These are phyloP conservation scores for Arthrinium phaeospermum DNA, from an alignment of 2,329 filamentous ascomycete species.

Conservation along the genomic window DNA sequence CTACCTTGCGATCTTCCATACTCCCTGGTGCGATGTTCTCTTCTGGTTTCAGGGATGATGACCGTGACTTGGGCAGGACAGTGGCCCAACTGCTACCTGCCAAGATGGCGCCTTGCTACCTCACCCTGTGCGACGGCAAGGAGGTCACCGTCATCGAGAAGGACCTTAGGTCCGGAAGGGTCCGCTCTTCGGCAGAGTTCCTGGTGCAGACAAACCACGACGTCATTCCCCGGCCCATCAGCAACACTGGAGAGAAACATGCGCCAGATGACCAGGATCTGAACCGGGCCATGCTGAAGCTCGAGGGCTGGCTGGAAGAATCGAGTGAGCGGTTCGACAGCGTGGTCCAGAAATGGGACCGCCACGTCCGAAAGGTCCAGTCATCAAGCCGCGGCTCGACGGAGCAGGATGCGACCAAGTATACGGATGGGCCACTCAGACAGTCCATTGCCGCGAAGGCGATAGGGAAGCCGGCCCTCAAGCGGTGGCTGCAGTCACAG, in stretches of 20 bases:
- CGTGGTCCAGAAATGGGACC: constrained; percentile 46
- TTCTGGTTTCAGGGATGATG: neutral
- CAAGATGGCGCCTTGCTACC: constrained; percentile 56
- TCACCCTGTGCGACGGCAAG: constrained; percentile 58
- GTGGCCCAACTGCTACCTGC: constrained; percentile 21
- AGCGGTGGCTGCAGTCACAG: constrained; percentile 54
- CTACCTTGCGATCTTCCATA: constrained; percentile 48
- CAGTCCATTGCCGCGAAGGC: constrained; percentile 29
- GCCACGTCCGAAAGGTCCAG: constrained; percentile 31
- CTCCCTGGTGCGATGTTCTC: constrained; percentile 18
- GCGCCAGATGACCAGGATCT: neutral
- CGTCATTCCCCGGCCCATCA: neutral
- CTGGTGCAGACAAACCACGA: constrained; percentile 65
- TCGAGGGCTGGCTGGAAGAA: constrained; percentile 37
- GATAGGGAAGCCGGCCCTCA: constrained; percentile 42
- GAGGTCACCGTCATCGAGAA: constrained; percentile 60
- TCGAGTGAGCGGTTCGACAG: constrained; percentile 40
- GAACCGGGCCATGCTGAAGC: constrained; percentile 25
- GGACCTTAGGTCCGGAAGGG: constrained; percentile 52
- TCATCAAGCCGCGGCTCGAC: constrained; percentile 19
- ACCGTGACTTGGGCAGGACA: neutral
- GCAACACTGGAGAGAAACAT: neutral
- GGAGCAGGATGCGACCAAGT: constrained; percentile 22
- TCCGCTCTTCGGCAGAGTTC: constrained; percentile 54
- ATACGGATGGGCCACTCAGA: constrained; percentile 24